Conservation (phyloP, 2,329 filamentous ascomycete species). For the Sclerotinia sclerotiorum region DNA sequence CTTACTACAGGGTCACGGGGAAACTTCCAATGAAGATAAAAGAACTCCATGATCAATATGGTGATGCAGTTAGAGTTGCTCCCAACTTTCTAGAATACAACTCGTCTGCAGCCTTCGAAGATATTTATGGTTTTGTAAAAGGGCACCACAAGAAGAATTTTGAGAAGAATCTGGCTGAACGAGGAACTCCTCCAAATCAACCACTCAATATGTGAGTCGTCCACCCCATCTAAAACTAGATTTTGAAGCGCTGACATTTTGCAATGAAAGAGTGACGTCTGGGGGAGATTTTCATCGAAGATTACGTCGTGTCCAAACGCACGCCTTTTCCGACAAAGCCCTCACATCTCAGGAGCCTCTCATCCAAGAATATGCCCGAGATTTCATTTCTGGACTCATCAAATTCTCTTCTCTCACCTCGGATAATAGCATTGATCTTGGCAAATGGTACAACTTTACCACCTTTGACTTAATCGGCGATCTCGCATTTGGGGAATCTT, state of each 20-base stretch:
- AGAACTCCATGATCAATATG: constrained; percentile 27
- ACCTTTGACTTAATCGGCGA: constrained; percentile 46
- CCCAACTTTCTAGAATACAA: constrained; percentile 25
- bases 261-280: not conserved
- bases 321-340: constrained; percentile 41
- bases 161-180: not conserved
- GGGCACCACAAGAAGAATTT: constrained; percentile 5
- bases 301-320: constrained; percentile 36
- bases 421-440: constrained; percentile 26
- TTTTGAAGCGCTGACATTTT: not conserved
- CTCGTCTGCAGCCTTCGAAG: constrained; percentile 24
- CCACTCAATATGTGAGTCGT: not conserved
- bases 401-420: constrained; percentile 13
- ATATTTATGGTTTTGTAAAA: constrained; percentile 23
- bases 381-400: constrained; percentile 13
- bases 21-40: constrained; percentile 9
- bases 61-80: constrained; percentile 27
- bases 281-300: constrained; percentile 32
- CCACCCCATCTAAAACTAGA: not conserved
- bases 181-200: rapidly evolving
- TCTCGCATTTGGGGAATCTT: constrained; percentile 47
- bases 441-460: constrained; percentile 41
- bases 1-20: constrained; percentile 12
- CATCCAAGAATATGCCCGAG: constrained; percentile 17
- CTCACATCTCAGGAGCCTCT: constrained; percentile 38